A percentile compares a stretch with the other conserved stretches of the same genome.
phyloP scores from a whole-genome alignment of 148 eudicot genomes.

The Drosera capensis region DNA sequence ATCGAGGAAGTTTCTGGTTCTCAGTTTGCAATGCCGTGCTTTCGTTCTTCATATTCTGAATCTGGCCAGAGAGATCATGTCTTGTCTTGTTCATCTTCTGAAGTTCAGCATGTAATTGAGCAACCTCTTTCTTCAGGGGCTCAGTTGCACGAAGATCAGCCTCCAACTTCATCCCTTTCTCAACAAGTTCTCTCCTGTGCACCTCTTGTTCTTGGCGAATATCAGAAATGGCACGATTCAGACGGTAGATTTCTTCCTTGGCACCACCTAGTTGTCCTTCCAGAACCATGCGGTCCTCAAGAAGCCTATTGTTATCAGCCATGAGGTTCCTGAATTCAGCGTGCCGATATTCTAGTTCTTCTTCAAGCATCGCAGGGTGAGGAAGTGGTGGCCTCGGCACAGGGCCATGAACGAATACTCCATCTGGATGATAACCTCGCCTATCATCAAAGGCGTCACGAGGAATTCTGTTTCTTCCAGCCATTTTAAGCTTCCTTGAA shows the following conservation, averaged over 20 bases:
- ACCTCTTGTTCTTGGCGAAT: constrained; percentile 51
- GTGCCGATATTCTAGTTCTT: constrained; percentile 66
- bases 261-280: constrained; percentile 57
- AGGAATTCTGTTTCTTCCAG: too few species aligned
- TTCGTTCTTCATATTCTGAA: constrained; percentile 55
- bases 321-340: constrained; percentile 53
- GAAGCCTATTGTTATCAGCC: constrained; percentile 48
- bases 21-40: constrained; percentile 37
- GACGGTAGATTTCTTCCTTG: constrained; percentile 59
- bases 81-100: constrained; percentile 36
- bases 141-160: constrained; percentile 57
- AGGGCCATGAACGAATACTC: too few species aligned
- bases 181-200: constrained; percentile 40
- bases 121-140: constrained; percentile 54
- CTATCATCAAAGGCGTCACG: too few species aligned
- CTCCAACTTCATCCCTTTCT: constrained; percentile 58
- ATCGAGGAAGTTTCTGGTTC: constrained; percentile 38
- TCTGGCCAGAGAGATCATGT: constrained; percentile 50
- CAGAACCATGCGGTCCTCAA: constrained; percentile 58
- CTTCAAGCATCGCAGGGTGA: constrained; percentile 61
- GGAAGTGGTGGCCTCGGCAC: constrained; percentile 38
- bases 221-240: constrained; percentile 43
- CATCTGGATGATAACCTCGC: too few species aligned
- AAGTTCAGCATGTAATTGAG: constrained; percentile 51
- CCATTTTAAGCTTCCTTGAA: too few species aligned